phyloP scores from a whole-genome alignment of 1,139 yeast species.

The Debaryomyces nepalensis region DNA sequence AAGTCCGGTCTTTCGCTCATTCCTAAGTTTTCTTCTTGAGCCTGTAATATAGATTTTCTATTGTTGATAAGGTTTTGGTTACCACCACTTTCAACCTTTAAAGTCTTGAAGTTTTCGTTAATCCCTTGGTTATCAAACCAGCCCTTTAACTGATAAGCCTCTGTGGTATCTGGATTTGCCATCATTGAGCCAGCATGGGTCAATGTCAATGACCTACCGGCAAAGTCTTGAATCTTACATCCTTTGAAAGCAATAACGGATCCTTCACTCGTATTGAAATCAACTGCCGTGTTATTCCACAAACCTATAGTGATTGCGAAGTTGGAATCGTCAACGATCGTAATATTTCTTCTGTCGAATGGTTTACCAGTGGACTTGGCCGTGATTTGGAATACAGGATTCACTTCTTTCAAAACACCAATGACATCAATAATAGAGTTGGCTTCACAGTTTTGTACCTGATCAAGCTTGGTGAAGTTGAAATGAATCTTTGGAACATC shows the following conservation, averaged over 20 bases:
- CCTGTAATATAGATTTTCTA: constrained; percentile 70
- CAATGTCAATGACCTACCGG: constrained; percentile 83
- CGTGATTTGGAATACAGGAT: constrained; percentile 77
- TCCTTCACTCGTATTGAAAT: constrained; percentile 75
- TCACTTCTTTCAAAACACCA: constrained; percentile 80
- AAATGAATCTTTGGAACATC: constrained; percentile 81
- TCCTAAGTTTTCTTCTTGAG: constrained; percentile 73
- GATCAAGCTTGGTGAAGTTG: constrained; percentile 72
- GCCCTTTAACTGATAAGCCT: constrained; percentile 86
- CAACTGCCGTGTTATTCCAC: constrained; percentile 88
- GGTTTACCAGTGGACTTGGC: constrained; percentile 92
- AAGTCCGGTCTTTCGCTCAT: constrained; percentile 77
- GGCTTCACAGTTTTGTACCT: constrained; percentile 68
- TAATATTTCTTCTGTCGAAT: constrained; percentile 87
- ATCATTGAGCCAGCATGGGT: constrained; percentile 77
- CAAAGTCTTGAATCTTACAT: constrained; percentile 85
- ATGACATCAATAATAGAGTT: constrained; percentile 82
- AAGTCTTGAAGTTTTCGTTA: constrained; percentile 61
- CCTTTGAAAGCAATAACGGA: constrained; percentile 93
- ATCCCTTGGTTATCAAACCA: constrained; percentile 91
- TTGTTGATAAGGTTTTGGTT: constrained; percentile 41
- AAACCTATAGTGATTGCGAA: constrained; percentile 78
- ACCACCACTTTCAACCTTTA: constrained; percentile 46
- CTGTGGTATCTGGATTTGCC: constrained; percentile 86
- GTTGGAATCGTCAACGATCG: constrained; percentile 84